A percentile compares a stretch with the other conserved stretches of the same genome.
phyloP scores from a whole-genome alignment of 2,329 filamentous ascomycete species.

The Fusarium nodosum region DNA sequence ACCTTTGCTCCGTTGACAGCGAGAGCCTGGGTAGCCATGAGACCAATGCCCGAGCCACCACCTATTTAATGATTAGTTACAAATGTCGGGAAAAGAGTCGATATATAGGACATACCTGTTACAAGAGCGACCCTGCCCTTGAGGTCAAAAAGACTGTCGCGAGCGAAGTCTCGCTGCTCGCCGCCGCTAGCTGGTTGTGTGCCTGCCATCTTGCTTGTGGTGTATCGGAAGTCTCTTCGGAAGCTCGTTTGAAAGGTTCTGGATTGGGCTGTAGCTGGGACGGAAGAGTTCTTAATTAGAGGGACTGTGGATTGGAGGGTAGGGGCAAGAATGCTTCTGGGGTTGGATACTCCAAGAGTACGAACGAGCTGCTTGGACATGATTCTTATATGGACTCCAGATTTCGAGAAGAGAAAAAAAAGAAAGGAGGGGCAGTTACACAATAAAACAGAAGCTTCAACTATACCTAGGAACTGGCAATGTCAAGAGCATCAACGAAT shows the following conservation, averaged over 20 bases:
- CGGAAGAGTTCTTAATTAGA: constrained; percentile 9
- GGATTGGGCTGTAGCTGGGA: constrained; percentile 2
- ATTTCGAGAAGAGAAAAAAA: background rate
- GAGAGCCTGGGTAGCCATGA: constrained; percentile 77
- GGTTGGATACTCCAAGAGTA: constrained; percentile 5
- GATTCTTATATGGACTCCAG: constrained; percentile 28
- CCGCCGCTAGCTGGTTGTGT: constrained; percentile 39
- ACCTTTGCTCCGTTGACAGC: constrained; percentile 77
- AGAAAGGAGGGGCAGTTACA: constrained; percentile 25
- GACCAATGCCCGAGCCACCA: constrained; percentile 73
- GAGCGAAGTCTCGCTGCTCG: constrained; percentile 52
- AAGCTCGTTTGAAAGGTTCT: constrained; percentile 20
- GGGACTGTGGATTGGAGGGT: constrained; percentile 11
- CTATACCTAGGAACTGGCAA: constrained; percentile 2
- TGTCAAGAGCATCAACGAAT: background rate
- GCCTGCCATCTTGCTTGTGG: constrained; percentile 34
- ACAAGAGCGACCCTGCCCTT: constrained; percentile 61
- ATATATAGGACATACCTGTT: constrained; percentile 54
- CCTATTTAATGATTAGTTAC: constrained; percentile 48
- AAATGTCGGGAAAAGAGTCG: background rate
- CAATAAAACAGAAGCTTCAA: constrained; percentile 9
- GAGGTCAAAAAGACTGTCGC: constrained; percentile 59
- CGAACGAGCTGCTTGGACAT: constrained; percentile 29
- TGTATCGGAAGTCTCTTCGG: background rate
- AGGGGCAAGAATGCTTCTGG: constrained; percentile 17